Percentiles rank a stretch among this genome's conserved stretches.
These are phyloP conservation scores for Fraxinus platypoda DNA, from an alignment of 305 asterid species.

Conservation along the genomic window DNA sequence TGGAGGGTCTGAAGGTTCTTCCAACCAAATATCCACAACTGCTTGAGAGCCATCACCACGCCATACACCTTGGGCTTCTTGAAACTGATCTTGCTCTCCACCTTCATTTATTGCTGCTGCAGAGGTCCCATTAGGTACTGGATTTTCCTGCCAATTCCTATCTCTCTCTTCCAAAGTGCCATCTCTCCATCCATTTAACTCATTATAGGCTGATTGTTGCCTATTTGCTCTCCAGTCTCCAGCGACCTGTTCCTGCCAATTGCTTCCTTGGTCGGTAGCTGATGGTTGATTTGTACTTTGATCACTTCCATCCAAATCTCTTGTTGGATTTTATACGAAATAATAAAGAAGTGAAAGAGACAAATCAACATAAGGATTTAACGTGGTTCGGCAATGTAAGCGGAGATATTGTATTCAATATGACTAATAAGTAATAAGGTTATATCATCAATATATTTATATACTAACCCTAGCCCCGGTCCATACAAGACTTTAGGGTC, in stretches of 20 bases:
- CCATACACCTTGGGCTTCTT: slow-evolving; percentile 56
- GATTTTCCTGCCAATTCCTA: slow-evolving; percentile 44
- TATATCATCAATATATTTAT: too few relatives aligned
- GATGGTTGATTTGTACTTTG: slow-evolving; percentile 37
- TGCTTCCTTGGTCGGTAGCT: slow-evolving; percentile 38
- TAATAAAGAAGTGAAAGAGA: too few relatives aligned
- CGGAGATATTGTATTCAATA: too few relatives aligned
- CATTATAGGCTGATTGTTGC: slow-evolving; percentile 33
- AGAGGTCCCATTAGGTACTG: slow-evolving; percentile 46
- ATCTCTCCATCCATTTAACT: slow-evolving; percentile 43
- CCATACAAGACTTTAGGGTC: too few relatives aligned
- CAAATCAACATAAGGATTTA: too few relatives aligned
- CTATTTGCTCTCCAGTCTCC: slow-evolving; percentile 35
- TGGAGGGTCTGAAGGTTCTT: slow-evolving; percentile 58
- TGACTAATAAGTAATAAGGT: too few relatives aligned
- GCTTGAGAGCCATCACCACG: slow-evolving; percentile 59
- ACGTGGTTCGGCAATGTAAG: too few relatives aligned
- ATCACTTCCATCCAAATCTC: slow-evolving; percentile 34
- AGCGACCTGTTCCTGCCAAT: too few relatives aligned
- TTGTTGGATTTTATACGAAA: neutral
- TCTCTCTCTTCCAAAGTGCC: slow-evolving; percentile 39
- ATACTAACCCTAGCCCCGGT: too few relatives aligned
- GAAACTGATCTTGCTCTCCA: slow-evolving; percentile 42
- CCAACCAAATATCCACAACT: slow-evolving; percentile 72
- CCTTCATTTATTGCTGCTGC: slow-evolving; percentile 44